Evolutionary conservation across 495 filamentous ascomycete genomes (phyloP), one percentile per base, ranked within the genome.

Genomic region (Daldinia loculata): DNA sequence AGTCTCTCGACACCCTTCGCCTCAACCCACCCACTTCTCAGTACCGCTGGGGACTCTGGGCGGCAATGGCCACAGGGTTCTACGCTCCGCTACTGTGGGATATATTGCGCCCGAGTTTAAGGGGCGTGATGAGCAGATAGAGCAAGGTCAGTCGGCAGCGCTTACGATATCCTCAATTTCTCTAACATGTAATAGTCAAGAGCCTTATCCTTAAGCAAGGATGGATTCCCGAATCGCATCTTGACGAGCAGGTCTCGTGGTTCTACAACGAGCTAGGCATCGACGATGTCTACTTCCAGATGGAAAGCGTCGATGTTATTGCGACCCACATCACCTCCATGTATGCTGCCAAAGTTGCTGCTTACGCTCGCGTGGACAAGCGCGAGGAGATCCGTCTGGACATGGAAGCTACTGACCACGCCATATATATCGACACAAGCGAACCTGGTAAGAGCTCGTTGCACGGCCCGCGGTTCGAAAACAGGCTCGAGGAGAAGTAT

Each of bases 261-360:
- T 99, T 99, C 85, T 99, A 99, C 83, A 92, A 95, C 72, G 91
- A 94, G 78, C 87, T 99, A 14, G 96, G 95, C 58, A 99, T 99
- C 75, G 95, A 99, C 80, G 95, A 99, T 80, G 94, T 97, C 83
- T 99, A 99, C 82, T 99, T 99, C 84, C 91, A 97, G 78, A 92
- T 93, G 38, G 95, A 99, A 82, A 87, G 87, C 3, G 90, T 89
- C 26, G 91, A 94, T 45, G 92, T 91, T 56, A 95, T 99, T 69
- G 91, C 93, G 66, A 97, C 91, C 75, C 92, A 97, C 77, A 93
- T 99, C 69, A 94, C 94, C 56, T 98, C 95, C 14, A 87, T 99
- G 32, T 99, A 98, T 76, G 96, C 96, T 22, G 95, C 94, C 78
- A 99, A 99, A 83, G 89, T 98, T 50, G 96, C 96, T 6, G 95